Evolutionary conservation across 208 protist genomes (phyloP), one percentile per base, ranked within the genome.

Genomic region (Acanthamoeba quina): DNA sequence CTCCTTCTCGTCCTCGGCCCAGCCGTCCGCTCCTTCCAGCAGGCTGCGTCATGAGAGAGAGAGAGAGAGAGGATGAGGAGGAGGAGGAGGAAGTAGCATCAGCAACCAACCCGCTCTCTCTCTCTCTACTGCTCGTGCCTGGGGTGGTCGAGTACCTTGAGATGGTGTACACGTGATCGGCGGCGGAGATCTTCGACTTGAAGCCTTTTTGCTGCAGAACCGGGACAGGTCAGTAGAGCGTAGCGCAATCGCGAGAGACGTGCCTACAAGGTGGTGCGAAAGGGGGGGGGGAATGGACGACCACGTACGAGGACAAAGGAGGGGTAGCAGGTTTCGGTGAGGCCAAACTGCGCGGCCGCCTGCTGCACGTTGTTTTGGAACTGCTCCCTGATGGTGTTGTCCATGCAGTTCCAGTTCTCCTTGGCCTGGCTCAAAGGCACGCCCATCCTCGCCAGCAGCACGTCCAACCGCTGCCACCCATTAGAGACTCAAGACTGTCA

Each of bases 391-490:
- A 74, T 94, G n/a, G n/a, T 52, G 7, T 44, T 47, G 56, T 78
- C 86, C 90, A 96, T 94, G 34, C 72, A 93, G 19, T 54, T 49
- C 26, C 58, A 96, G 3, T 94, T 94, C 58, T 95, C 76, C 29
- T 96, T 95, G 13, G 64, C 58, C 34, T 96, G 80, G 15, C 76
- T 60, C 5, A 96, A 49, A 15, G 95, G 94, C 37, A 96, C 62
- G 47, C 94, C 94, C 91, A 96, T 95, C 70, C 89, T 54, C 3
- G 95, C 94, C 90, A 96, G 86, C 11, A 96, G 90, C 2, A 93
- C 91, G 31, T 96, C 80, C n/a, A 96, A 41, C 26, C 78, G 44
- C 78, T 86, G 52, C 3, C 4, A 5, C 37, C 37, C 37, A 11
- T 19, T 19, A 11, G 54, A 58, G 19, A 58, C 54, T 1, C 1